Conservation (phyloP, 768 basidiomycete species). For the Xanthoconium purpureum region DNA sequence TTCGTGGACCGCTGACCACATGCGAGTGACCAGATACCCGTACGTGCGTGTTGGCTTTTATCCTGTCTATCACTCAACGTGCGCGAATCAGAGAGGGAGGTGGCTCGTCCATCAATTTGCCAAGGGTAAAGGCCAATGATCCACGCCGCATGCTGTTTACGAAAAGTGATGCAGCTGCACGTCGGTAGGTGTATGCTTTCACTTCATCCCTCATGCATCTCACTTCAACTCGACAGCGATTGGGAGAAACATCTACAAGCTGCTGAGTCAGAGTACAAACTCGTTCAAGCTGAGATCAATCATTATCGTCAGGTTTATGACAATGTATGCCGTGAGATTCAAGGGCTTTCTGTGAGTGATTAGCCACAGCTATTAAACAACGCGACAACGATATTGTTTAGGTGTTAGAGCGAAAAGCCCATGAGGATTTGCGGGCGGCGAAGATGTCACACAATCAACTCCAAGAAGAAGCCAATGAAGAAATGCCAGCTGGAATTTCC, state of each 20-base stretch:
- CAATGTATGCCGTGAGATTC: conserved; percentile 27
- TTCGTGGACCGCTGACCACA: conserved; percentile 63
- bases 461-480: conserved; percentile 64
- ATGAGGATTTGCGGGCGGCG: conserved; percentile 29
- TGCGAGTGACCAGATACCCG: conserved; percentile 63
- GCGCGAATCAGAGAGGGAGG: conserved; percentile 59
- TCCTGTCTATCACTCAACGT: neutral
- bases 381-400: conserved; percentile 1
- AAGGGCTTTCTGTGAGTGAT: conserved; percentile 35
- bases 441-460: conserved; percentile 40
- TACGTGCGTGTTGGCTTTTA: conserved; percentile 34
- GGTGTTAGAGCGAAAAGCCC: conserved; percentile 19
- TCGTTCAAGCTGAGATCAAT: conserved; percentile 26
- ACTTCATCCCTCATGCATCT: neutral
- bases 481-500: conserved; percentile 61
- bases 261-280: conserved; percentile 38
- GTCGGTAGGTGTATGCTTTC: conserved; percentile 37
- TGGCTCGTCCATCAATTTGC: conserved; percentile 46
- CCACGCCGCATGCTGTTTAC: conserved; percentile 50
- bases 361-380: neutral
- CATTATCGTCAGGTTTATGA: conserved; percentile 32
- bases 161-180: conserved; percentile 48
- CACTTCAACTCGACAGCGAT: conserved; percentile 36
- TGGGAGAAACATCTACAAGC: conserved; percentile 40
- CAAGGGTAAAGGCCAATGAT: conserved; percentile 31